phyloP scores from a whole-genome alignment of 83 land plant species.

The Thuja plicata region DNA sequence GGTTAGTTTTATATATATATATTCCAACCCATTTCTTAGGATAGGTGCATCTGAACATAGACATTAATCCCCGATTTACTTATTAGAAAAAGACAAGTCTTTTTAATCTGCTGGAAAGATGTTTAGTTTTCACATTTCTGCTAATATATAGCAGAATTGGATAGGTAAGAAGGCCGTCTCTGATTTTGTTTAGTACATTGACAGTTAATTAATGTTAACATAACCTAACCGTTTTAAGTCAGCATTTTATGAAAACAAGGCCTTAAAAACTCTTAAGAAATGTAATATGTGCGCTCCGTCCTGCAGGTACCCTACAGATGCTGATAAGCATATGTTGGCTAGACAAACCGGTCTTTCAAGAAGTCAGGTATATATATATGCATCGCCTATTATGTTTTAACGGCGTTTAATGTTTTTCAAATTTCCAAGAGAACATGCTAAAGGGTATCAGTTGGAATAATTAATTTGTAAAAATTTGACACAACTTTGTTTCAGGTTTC shows the following conservation, averaged over 20 bases:
- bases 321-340: slow-evolving; percentile 89
- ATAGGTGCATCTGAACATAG: neutral
- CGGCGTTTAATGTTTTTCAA: neutral
- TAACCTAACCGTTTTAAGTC: neutral
- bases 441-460: neutral
- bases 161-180: neutral
- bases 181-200: no score
- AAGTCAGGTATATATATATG: slow-evolving; percentile 67
- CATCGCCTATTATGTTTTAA: neutral
- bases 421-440: neutral
- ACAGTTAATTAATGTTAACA: neutral
- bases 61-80: neutral
- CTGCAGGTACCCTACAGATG: slow-evolving; percentile 79
- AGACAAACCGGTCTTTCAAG: slow-evolving; percentile 86
- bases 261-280: neutral
- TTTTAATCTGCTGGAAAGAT: neutral
- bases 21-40: neutral
- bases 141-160: neutral
- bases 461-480: neutral
- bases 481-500: slow-evolving; percentile 42
- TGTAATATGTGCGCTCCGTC: neutral
- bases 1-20: no score
- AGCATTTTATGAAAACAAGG: neutral
- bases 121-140: neutral
- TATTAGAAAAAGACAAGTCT: neutral